A percentile compares a stretch with the other conserved stretches of the same genome.
Conservation (phyloP, 257 asterid species). For the Solanum bulbocastanum region DNA sequence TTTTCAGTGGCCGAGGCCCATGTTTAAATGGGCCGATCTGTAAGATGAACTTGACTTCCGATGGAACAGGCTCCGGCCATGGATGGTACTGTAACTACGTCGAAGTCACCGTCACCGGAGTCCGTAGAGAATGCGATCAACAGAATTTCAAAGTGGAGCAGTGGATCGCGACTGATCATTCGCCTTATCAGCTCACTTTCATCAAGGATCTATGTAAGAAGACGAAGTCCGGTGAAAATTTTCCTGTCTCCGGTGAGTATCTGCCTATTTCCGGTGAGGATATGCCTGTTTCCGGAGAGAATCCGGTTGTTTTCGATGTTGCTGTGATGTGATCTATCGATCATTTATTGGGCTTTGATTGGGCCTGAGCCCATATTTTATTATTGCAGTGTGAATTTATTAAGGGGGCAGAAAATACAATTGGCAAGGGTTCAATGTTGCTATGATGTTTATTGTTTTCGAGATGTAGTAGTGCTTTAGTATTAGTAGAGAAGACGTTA, state of each 20-base stretch:
- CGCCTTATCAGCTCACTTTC: conserved; percentile 52
- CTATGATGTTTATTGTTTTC: not conserved
- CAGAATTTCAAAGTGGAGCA: conserved; percentile 49
- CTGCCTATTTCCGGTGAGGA: not conserved
- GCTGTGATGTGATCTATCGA: not conserved
- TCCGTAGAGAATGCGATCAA: conserved; percentile 35
- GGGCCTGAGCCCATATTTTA: not conserved
- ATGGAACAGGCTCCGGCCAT: conserved; percentile 53
- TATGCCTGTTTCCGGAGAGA: not conserved
- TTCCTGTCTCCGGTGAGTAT: not conserved
- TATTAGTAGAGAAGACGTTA: not conserved
- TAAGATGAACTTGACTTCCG: conserved; percentile 54
- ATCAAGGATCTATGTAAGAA: conserved; percentile 22
- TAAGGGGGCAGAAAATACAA: not conserved
- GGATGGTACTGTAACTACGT: conserved; percentile 70
- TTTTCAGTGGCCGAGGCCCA: conserved; percentile 64
- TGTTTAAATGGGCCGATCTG: conserved; percentile 54
- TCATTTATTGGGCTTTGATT: not conserved
- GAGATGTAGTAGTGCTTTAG: not conserved
- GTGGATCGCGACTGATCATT: conserved; percentile 54
- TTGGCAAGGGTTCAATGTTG: not conserved
- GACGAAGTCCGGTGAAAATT: not conserved
- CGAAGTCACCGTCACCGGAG: conserved; percentile 48
- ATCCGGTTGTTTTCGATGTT: not conserved
- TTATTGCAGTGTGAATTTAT: not conserved